These are phyloP conservation scores for Dalechampia spathulata DNA, from an alignment of 441 rosid genomes.

Conservation along the genomic window DNA sequence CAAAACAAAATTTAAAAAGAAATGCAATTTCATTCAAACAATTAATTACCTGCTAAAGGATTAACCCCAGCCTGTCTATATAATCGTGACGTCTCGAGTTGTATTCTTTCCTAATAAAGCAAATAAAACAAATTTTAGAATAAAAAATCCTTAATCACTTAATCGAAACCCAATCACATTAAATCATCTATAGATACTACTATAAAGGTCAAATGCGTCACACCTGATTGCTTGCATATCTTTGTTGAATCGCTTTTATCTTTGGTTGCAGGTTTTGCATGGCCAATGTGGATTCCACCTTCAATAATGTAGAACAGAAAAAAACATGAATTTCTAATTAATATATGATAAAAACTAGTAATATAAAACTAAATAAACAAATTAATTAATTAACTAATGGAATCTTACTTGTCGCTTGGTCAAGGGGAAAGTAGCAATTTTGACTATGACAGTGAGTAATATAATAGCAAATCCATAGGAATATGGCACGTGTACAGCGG, in stretches of 20 bases:
- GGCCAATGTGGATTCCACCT: slow-evolving; percentile 94
- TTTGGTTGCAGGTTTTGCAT: slow-evolving; percentile 98
- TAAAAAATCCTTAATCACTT: not conserved
- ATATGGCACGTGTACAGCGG: slow-evolving; percentile 73
- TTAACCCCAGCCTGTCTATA: slow-evolving; percentile 94
- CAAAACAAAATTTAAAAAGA: too few relatives aligned
- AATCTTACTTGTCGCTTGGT: slow-evolving; percentile 74
- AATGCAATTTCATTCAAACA: too few relatives aligned
- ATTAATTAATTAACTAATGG: too few relatives aligned
- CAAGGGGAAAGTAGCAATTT: slow-evolving; percentile 68
- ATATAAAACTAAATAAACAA: not conserved
- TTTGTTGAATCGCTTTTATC: slow-evolving; percentile 91
- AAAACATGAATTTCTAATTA: not conserved
- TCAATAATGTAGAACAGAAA: not conserved
- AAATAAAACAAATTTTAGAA: too few relatives aligned
- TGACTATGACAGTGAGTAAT: slow-evolving; percentile 74
- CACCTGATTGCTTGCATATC: slow-evolving; percentile 95
- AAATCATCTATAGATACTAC: not conserved
- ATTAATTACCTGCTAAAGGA: slow-evolving; percentile 85
- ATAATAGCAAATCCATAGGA: slow-evolving; percentile 90
- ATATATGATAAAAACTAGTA: not conserved
- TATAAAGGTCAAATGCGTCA: slow-evolving; percentile 8
- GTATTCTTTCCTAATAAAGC: slow-evolving; percentile 72
- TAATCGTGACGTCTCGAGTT: slow-evolving; percentile 82
- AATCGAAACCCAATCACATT: too few relatives aligned